These are phyloP conservation scores for Coriolopsis trogii DNA, from an alignment of 1,284 basidiomycete genomes.

Conservation along the genomic window DNA sequence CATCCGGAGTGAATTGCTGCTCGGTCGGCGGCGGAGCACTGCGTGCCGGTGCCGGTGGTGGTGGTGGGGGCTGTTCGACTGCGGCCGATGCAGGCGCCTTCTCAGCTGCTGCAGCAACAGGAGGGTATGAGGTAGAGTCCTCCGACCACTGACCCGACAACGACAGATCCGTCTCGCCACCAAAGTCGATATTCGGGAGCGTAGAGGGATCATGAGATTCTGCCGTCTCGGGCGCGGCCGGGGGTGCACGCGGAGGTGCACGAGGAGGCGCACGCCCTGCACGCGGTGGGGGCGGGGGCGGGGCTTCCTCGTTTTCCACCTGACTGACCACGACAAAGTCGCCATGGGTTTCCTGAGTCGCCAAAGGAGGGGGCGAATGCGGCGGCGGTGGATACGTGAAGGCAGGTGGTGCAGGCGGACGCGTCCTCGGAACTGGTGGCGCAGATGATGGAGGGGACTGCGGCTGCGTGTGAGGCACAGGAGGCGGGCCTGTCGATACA, in stretches of 20 bases:
- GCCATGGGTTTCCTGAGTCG: slow-evolving; percentile 43
- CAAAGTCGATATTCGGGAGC: slow-evolving; percentile 39
- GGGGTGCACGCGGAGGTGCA: slow-evolving; percentile 36
- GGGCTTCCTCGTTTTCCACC: slow-evolving; percentile 30
- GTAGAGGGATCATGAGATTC: slow-evolving; percentile 27
- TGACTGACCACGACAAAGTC: slow-evolving; percentile 28
- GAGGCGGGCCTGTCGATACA: slow-evolving; percentile 23
- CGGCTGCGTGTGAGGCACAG: slow-evolving; percentile 24
- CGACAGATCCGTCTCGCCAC: slow-evolving; percentile 42
- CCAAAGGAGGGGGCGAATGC: slow-evolving; percentile 36
- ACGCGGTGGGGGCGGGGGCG: slow-evolving; percentile 49
- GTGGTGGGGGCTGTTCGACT: slow-evolving; percentile 3
- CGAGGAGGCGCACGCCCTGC: slow-evolving; percentile 40
- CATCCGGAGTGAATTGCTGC: slow-evolving; percentile 51
- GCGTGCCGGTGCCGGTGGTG: slow-evolving; percentile 6
- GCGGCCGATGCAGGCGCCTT: slow-evolving; percentile 9
- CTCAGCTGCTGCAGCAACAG: slow-evolving; percentile 24
- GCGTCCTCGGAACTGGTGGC: slow-evolving; percentile 17
- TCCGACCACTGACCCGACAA: slow-evolving; percentile 48
- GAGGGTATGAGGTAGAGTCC: slow-evolving; percentile 44
- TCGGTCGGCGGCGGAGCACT: slow-evolving; percentile 28
- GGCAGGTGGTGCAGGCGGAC: slow-evolving; percentile 18
- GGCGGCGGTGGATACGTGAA: slow-evolving; percentile 28
- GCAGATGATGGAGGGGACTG: slow-evolving; percentile 18
- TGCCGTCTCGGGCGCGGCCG: slow-evolving; percentile 25